Conservation (phyloP, 1,284 basidiomycete genomes). For the Vanrija humicola region DNA sequence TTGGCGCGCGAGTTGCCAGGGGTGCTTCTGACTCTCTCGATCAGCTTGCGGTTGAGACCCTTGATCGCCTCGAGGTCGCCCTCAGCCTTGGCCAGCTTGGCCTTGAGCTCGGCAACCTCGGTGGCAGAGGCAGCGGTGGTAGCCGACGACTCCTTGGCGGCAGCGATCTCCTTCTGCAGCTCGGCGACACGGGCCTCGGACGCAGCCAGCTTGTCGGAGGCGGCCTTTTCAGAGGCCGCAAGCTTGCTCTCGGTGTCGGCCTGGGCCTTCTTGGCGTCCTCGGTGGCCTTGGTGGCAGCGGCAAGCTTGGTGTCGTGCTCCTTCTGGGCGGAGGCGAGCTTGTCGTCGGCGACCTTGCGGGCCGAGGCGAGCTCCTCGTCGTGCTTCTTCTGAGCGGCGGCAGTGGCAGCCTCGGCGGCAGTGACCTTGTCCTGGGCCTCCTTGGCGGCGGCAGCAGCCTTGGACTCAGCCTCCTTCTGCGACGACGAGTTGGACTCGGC, state of each 20-base stretch:
- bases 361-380: slow-evolving; percentile 10
- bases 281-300: slow-evolving; percentile 1
- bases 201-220: not conserved
- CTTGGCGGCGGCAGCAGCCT: not conserved
- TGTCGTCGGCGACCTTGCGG: slow-evolving; percentile 2
- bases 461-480: too few species aligned
- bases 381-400: slow-evolving; percentile 21
- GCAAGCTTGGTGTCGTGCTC: not conserved
- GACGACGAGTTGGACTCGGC: not conserved
- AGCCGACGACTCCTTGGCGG: slow-evolving; percentile 9
- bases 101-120: slow-evolving; percentile 24
- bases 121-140: slow-evolving; percentile 14
- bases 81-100: slow-evolving; percentile 15
- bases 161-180: slow-evolving; percentile 10
- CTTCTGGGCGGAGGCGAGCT: slow-evolving; percentile 8
- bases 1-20: too few species aligned
- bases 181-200: slow-evolving; percentile 4
- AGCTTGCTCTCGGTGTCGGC: slow-evolving; percentile 13
- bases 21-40: too few species aligned
- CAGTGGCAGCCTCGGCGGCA: slow-evolving; percentile 1
- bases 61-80: too few species aligned
- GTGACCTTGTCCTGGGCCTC: not conserved
- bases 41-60: too few species aligned
- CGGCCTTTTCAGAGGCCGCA: not conserved
- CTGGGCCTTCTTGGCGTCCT: slow-evolving; percentile 22